Evolutionary conservation across 345 rosid species (phyloP), one percentile per base, ranked within the genome.

Genomic region (Syzygium jambos): DNA sequence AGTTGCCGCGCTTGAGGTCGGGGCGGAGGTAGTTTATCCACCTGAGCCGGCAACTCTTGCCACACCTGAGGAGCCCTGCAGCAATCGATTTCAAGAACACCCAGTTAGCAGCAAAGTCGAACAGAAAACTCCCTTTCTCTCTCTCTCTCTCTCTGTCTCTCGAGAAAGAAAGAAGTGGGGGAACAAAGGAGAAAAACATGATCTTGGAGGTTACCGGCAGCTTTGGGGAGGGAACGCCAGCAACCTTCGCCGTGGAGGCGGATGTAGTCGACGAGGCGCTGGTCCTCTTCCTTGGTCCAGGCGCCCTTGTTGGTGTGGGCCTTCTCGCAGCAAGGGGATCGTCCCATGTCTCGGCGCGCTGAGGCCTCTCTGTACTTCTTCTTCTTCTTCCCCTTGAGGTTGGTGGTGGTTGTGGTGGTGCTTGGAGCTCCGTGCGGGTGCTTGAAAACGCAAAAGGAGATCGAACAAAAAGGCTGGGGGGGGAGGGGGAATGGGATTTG

Each of bases 221-320:
- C 89, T 91, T 93, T 95, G 7, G 98, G 98, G 25, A 95, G 97
- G 49, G 98, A 96, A 25, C 98, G 96, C 98, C 98, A 96, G 90
- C 96, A 94, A 61, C 98, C 98, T 90, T 96, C 98, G 38, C 98
- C 98, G 38, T 96, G 95, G 61, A 83, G 57, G 54, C 96, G 94
- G 87, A 96, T 96, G 77, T 95, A 94, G 77, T 94, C 93, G 86
- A 94, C 86, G 78, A 96, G 97, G 86, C 96, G 95, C 84, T 93
- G 95, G 83, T 96, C 98, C 90, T 96, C 98, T 34, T 96, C 98
- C 88, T 94, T 96, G 59, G 96, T 95, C 98, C 98, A 96, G 5
- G 98, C 98, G 29, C 98, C 98, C 89, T 96, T 96, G 90, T 96
- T 95, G 80, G 97, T 95, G 87, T 96, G 99, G 23, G 95, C 95